Conservation (phyloP, 352 stramenopile species). For the Peronospora destructor region DNA sequence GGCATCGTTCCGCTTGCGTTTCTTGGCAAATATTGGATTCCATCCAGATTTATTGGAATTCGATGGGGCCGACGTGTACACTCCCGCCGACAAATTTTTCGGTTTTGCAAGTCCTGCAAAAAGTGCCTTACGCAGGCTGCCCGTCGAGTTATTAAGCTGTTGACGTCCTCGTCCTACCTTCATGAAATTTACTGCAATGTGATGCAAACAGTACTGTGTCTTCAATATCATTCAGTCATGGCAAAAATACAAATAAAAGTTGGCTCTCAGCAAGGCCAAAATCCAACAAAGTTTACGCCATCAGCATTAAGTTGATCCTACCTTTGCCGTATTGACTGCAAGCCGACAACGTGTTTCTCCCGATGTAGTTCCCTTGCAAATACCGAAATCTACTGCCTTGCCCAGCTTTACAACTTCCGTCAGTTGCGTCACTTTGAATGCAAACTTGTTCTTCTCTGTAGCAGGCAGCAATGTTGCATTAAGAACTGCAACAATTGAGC, state of each 20-base stretch:
- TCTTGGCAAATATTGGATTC: conserved; percentile 36
- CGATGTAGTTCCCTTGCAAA: conserved; percentile 65
- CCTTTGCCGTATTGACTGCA: conserved; percentile 67
- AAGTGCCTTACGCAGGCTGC: conserved; percentile 55
- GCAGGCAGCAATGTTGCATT: conserved; percentile 61
- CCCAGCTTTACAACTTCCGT: conserved; percentile 62
- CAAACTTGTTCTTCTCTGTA: conserved; percentile 71
- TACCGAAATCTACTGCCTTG: conserved; percentile 58
- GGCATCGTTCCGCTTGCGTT: conserved; percentile 44
- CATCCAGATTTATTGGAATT: conserved; percentile 25
- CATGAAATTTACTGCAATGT: conserved; percentile 69
- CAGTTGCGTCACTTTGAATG: conserved; percentile 57
- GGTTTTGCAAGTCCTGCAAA: conserved; percentile 45
- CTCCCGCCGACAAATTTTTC: conserved; percentile 73
- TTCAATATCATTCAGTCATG: conserved; percentile 8
- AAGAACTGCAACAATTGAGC: conserved; percentile 58
- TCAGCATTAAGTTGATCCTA: conserved; percentile 9
- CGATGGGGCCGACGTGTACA: conserved; percentile 45
- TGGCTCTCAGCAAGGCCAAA: conserved; percentile 2
- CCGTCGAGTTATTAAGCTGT: conserved; percentile 69
- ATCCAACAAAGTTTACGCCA: background rate
- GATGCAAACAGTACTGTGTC: conserved; percentile 72
- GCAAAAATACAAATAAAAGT: background rate
- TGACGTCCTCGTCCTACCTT: conserved; percentile 59
- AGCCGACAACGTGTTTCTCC: conserved; percentile 58